These are phyloP conservation scores for Punctularia strigosozonata DNA, from an alignment of 768 basidiomycete species.

Conservation along the genomic window DNA sequence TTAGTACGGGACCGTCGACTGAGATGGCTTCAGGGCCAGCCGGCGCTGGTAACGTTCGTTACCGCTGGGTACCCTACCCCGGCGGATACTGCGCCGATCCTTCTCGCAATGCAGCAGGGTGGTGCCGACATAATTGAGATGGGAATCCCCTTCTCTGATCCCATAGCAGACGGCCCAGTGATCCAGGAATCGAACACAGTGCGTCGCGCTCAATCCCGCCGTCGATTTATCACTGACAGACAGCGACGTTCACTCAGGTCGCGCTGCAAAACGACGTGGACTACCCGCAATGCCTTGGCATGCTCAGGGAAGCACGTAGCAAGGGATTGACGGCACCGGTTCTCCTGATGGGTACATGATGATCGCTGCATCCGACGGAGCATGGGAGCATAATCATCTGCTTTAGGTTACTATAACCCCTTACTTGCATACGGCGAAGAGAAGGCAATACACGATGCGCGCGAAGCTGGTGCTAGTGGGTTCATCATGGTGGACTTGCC, in stretches of 20 bases:
- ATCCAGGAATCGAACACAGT: conserved; percentile 95
- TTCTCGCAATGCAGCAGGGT: conserved; percentile 89
- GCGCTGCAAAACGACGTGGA: conserved; percentile 76
- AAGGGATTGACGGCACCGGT: conserved; percentile 79
- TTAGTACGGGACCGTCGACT: not conserved
- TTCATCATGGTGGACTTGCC: conserved; percentile 98
- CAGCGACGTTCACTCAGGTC: conserved; percentile 34
- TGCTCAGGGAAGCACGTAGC: conserved; percentile 67
- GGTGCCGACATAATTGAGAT: conserved; percentile 94
- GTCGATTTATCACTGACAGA: not conserved
- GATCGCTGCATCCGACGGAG: not conserved
- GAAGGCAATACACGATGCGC: conserved; percentile 82
- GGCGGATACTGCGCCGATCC: conserved; percentile 72
- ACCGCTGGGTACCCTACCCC: conserved; percentile 85
- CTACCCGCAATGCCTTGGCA: conserved; percentile 61
- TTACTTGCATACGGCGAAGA: conserved; percentile 93
- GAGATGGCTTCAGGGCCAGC: conserved; percentile 28
- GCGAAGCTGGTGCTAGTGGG: conserved; percentile 87
- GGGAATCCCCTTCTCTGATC: conserved; percentile 93
- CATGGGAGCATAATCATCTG: conserved; percentile 2
- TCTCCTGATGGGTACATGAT: conserved; percentile 73
- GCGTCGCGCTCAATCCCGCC: conserved; percentile 15
- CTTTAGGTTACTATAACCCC: conserved; percentile 92
- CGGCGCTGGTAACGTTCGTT: conserved; percentile 77
- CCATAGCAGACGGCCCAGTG: conserved; percentile 87